Base-by-base conservation (phyloP, 2,329 filamentous ascomycete genomes). In the Pseudonectria foliicola region DNA sequence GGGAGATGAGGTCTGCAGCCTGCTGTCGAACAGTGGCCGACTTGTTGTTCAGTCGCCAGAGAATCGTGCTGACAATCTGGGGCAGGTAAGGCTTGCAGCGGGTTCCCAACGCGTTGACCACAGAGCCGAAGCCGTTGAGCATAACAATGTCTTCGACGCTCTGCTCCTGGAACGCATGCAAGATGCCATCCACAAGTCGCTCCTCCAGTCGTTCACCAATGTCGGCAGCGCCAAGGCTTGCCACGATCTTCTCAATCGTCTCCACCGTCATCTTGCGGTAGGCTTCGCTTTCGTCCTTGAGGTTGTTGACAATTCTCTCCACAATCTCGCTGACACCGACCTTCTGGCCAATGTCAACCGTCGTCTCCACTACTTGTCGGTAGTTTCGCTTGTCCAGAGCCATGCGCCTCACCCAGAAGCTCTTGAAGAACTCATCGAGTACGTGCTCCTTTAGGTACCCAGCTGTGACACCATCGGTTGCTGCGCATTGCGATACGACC, bases 181-280 rank as follows among this genome's bases (percentile, higher is more conserved):
- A 73, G 25, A 98, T 92, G 57, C 92, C 92, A 51, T 98, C 92
- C 34, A 98, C 88, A 13, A 98, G 75, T 31, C 88, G 77, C 62
- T 96, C 92, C 61, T 98, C 92, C 25, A 98, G 66, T 27, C 90
- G 78, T 61, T 95, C 86, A 15, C 86, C 85, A 50, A 98, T 89
- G 56, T 98, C 92, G 25, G 92, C 90, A 7, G 90, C 89, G 37
- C 92, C 92, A 35, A 96, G 73, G 37, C 87, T 87, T 12, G 90
- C 88, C 52, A 98, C 84, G 31, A 96, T 80, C 66, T 96, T 98
- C 66, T 98, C 92, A 7, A 96, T 80, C 0, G 92, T 96, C 68
- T 98, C 92, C 24, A 98, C 84, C 0, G 92, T 95, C 92, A 98
- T 98, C 71, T 96, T 96, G 32, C 92, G 82, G 63, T 98, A 98